A percentile compares a stretch with the other conserved stretches of the same genome.
Conservation (phyloP, 2,329 filamentous ascomycete species). For the Ascosphaera apis region DNA sequence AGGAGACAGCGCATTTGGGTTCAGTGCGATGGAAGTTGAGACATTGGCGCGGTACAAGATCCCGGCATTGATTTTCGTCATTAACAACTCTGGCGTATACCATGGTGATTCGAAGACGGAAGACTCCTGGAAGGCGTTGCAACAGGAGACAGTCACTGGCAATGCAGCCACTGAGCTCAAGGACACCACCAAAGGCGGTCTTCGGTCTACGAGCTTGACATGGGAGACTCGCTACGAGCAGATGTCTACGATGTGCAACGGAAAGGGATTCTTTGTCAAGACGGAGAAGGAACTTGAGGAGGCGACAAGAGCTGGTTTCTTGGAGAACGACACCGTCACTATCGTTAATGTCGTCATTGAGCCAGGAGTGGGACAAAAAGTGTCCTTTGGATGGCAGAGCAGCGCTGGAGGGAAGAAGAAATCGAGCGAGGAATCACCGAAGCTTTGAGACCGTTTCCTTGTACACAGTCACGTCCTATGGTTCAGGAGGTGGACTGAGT, state of each 20-base stretch:
- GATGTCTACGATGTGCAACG: slow-evolving; percentile 31
- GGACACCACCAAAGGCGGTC: slow-evolving; percentile 11
- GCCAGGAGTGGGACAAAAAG: slow-evolving; percentile 22
- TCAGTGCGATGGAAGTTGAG: slow-evolving; percentile 32
- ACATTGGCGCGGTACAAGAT: slow-evolving; percentile 32
- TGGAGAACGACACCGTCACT: slow-evolving; percentile 21
- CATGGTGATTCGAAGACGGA: slow-evolving; percentile 20
- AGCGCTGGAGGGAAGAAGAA: slow-evolving; percentile 7
- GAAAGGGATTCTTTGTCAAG: slow-evolving; percentile 28
- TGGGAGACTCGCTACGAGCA: slow-evolving; percentile 33
- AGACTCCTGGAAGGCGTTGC: slow-evolving; percentile 23
- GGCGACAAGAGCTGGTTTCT: slow-evolving; percentile 29
- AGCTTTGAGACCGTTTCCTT: slow-evolving; percentile 8
- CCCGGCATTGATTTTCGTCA: slow-evolving; percentile 31
- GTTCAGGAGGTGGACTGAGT: too few species aligned
- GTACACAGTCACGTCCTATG: too few species aligned
- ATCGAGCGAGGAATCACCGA: slow-evolving; percentile 5
- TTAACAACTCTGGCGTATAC: slow-evolving; percentile 32
- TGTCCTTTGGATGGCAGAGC: slow-evolving; percentile 17
- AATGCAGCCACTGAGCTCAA: slow-evolving; percentile 8
- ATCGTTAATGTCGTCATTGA: slow-evolving; percentile 34
- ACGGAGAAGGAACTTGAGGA: slow-evolving; percentile 27
- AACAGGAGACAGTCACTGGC: slow-evolving; percentile 17
- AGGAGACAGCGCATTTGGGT: slow-evolving; percentile 33
- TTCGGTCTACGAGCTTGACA: slow-evolving; percentile 27